Conservation (phyloP, 768 basidiomycete species). For the Boletus pseudo-olivaceus region DNA sequence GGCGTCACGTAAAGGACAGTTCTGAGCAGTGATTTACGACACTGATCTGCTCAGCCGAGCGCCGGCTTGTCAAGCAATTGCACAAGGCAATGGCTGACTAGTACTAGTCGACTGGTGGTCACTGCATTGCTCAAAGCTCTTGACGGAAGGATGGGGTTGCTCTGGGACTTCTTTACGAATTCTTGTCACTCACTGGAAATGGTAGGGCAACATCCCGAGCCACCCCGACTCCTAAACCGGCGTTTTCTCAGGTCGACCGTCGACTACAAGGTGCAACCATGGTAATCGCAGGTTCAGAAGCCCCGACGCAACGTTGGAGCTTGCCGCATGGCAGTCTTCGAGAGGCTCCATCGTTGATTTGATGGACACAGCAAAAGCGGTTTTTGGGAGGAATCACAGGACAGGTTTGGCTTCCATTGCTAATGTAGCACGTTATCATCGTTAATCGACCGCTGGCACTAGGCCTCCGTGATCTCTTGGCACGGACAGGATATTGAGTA, state of each 20-base stretch:
- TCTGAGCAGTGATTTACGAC: neutral
- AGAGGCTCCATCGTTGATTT: neutral
- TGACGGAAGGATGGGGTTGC: neutral
- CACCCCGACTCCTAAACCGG: neutral
- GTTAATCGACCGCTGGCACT: too few species aligned
- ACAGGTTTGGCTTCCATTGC: neutral
- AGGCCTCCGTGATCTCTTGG: neutral
- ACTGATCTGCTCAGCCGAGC: neutral
- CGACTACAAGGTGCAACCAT: neutral
- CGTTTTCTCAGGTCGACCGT: neutral
- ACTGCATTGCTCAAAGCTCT: neutral
- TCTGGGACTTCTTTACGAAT: neutral
- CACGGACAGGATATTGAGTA: neutral
- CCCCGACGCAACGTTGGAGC: neutral
- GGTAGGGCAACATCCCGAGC: neutral
- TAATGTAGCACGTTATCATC: neutral
- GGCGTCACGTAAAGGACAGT: neutral
- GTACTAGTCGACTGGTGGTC: neutral
- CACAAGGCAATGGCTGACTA: neutral
- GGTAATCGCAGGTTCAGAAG: neutral
- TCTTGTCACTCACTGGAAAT: neutral
- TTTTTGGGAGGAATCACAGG: neutral
- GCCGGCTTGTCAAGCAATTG: neutral
- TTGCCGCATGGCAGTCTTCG: neutral
- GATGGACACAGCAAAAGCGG: slow-evolving; percentile 7